phyloP scores from a whole-genome alignment of 768 basidiomycete species.

The Leccinellum luteum region DNA sequence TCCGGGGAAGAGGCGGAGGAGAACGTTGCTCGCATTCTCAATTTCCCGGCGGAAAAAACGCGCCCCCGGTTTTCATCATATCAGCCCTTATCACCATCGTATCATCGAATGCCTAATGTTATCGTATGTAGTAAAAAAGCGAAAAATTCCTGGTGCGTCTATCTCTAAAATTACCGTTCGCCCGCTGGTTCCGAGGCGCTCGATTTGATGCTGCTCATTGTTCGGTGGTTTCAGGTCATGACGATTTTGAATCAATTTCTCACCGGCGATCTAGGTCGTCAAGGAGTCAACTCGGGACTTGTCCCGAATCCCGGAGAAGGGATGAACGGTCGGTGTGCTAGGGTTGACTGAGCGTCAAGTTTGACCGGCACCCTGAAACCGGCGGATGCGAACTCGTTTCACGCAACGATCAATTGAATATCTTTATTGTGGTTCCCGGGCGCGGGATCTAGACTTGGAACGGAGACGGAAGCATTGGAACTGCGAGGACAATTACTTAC shows the following conservation, averaged over 20 bases:
- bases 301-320: not conserved
- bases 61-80: not conserved
- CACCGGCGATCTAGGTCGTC: conserved; percentile 15
- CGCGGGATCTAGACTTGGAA: not conserved
- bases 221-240: not conserved
- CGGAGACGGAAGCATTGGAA: conserved; percentile 3
- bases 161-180: not conserved
- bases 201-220: not conserved
- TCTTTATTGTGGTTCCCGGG: not conserved
- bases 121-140: not conserved
- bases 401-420: conserved; percentile 25
- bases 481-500: conserved; percentile 23
- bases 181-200: not conserved
- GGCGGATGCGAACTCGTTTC: conserved; percentile 17
- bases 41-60: not conserved
- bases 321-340: no score
- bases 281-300: conserved; percentile 4
- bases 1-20: not conserved
- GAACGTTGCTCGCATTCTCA: not conserved
- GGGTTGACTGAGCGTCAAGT: not conserved
- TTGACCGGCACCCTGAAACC: not conserved
- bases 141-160: not conserved
- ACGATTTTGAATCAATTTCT: conserved; percentile 42
- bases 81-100: not conserved
- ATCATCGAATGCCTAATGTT: not conserved